These are phyloP conservation scores for Pseudotsuga menziesii DNA, from an alignment of 75 land plant genomes.

Conservation along the genomic window DNA sequence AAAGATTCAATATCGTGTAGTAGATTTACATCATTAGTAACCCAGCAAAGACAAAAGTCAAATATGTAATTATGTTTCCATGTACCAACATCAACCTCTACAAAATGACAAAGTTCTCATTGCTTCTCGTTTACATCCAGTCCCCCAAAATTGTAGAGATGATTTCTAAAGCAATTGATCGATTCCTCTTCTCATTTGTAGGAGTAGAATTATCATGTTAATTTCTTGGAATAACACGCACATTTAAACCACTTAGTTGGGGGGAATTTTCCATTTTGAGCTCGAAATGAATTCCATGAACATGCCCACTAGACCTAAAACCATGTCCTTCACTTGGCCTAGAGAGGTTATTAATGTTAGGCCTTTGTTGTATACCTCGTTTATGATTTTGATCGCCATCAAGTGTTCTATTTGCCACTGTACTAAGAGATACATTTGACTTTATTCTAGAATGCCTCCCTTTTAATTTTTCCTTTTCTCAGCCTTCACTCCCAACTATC, in stretches of 20 bases:
- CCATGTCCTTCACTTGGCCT: conserved; percentile 65
- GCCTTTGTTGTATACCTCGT: conserved; percentile 53
- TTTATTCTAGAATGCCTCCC: conserved; percentile 84
- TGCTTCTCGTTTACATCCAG: too few relatives aligned
- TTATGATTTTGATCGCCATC: conserved; percentile 72
- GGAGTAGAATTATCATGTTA: conserved; percentile 48
- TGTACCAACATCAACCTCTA: too few relatives aligned
- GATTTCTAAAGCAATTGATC: too few relatives aligned
- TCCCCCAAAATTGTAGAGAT: too few relatives aligned
- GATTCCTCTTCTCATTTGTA: conserved; percentile 56
- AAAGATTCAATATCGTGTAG: too few relatives aligned
- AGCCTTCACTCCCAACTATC: conserved; percentile 59
- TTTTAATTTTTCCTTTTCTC: conserved; percentile 85
- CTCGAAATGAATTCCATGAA: conserved; percentile 47
- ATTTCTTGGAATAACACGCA: conserved; percentile 39
- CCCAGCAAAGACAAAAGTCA: too few relatives aligned
- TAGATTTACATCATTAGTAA: too few relatives aligned
- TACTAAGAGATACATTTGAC: conserved; percentile 45
- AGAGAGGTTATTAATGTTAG: conserved; percentile 40
- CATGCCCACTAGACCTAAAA: conserved; percentile 68
- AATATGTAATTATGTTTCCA: too few relatives aligned
- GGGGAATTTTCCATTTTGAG: conserved; percentile 45
- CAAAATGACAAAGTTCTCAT: too few relatives aligned
- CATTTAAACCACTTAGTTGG: conserved; percentile 27
- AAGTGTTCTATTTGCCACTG: conserved; percentile 28